Percentiles rank a stretch among this genome's conserved stretches.
phyloP scores from a whole-genome alignment of 2,329 filamentous ascomycete genomes.

The Alternaria conjuncta region DNA sequence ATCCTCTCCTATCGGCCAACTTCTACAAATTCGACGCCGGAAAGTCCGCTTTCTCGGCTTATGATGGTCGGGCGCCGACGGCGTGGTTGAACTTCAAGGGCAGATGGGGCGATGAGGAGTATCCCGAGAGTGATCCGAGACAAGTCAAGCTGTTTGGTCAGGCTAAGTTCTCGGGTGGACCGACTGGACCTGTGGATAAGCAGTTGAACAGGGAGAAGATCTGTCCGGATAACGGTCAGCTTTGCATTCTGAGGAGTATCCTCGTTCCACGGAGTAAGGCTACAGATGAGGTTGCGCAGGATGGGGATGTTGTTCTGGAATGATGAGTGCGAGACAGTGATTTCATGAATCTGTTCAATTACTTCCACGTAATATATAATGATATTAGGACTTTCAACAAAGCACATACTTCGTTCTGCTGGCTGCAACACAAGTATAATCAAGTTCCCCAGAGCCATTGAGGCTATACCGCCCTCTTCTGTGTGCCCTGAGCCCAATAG shows the following conservation, averaged over 20 bases:
- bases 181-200: conserved; percentile 68
- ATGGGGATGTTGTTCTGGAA: conserved; percentile 14
- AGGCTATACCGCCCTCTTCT: background rate
- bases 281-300: conserved; percentile 6
- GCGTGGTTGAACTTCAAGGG: conserved; percentile 65
- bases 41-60: conserved; percentile 55
- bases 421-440: background rate
- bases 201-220: conserved; percentile 61
- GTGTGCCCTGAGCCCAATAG: background rate
- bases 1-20: conserved; percentile 63
- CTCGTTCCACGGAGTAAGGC: conserved; percentile 37
- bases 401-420: background rate
- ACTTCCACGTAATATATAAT: background rate
- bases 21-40: conserved; percentile 60
- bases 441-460: background rate
- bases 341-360: background rate
- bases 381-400: background rate
- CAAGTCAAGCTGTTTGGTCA: conserved; percentile 55
- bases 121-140: conserved; percentile 58
- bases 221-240: conserved; percentile 60
- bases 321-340: background rate
- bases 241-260: conserved; percentile 54
- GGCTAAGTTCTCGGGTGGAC: conserved; percentile 62
- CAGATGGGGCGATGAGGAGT: conserved; percentile 67
- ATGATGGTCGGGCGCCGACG: conserved; percentile 56